These are phyloP conservation scores for Byssoonygena ceratinophila DNA, from an alignment of 2,329 filamentous ascomycete species.

Conservation along the genomic window DNA sequence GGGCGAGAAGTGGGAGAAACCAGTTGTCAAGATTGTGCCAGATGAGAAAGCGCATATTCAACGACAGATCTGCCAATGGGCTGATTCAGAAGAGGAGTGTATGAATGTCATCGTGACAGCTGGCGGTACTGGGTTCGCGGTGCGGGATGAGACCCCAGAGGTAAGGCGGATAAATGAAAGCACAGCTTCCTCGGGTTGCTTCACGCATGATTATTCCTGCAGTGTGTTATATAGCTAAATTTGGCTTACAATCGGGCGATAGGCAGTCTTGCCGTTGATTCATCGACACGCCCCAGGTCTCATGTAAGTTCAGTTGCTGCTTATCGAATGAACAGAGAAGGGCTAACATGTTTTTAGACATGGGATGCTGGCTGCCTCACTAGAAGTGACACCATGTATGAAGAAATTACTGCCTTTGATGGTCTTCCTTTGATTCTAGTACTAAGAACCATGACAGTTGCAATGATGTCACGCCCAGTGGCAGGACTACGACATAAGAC, in stretches of 20 bases:
- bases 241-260: too few relatives aligned
- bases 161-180: too few relatives aligned
- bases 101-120: constrained; percentile 74
- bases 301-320: constrained; percentile 44
- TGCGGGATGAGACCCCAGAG: constrained; percentile 78
- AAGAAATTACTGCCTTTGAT: not conserved
- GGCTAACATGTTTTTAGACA: constrained; percentile 45
- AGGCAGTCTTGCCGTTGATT: constrained; percentile 70
- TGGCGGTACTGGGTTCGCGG: constrained; percentile 85
- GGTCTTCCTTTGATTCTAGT: constrained; percentile 1
- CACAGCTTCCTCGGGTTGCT: too few relatives aligned
- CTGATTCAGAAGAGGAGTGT: constrained; percentile 49
- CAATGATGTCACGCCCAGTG: constrained; percentile 89
- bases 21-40: constrained; percentile 62
- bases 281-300: constrained; percentile 80
- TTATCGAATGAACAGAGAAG: not conserved
- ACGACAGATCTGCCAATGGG: constrained; percentile 58
- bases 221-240: too few relatives aligned
- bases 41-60: constrained; percentile 70
- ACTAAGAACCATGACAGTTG: constrained; percentile 50
- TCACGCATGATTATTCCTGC: too few relatives aligned
- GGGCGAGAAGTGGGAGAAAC: constrained; percentile 59
- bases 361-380: constrained; percentile 78
- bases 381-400: constrained; percentile 82
- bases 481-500: constrained; percentile 75